These are phyloP conservation scores for Penicillium lividum DNA, from an alignment of 495 filamentous ascomycete genomes.

Conservation along the genomic window DNA sequence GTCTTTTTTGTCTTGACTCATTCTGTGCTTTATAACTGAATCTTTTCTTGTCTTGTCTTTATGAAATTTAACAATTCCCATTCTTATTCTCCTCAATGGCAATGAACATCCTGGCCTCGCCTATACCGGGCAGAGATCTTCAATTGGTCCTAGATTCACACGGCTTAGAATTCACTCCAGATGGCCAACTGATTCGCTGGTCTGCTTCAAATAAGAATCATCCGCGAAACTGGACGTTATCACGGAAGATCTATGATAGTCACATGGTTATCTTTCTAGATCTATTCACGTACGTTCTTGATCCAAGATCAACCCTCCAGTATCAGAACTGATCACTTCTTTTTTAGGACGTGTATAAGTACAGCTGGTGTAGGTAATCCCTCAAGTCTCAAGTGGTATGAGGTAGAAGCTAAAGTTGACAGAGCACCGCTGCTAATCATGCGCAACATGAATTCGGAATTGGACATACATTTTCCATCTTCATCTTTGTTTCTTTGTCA, in stretches of 20 bases:
- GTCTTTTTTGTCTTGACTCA: too few species aligned
- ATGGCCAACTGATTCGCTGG: conserved; percentile 16
- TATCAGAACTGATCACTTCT: neutral
- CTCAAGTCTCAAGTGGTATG: neutral
- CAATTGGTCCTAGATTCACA: conserved; percentile 1
- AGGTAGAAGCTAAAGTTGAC: neutral
- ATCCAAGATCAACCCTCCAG: neutral
- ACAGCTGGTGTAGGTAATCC: conserved; percentile 26
- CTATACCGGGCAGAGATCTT: neutral
- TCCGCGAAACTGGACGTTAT: conserved; percentile 16
- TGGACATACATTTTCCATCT: conserved; percentile 20
- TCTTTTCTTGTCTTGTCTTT: too few species aligned
- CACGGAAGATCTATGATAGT: conserved; percentile 18
- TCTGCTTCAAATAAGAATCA: conserved; percentile 17
- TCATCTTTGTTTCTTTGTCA: conserved; percentile 33
- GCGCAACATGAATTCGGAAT: conserved; percentile 24
- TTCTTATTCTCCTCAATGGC: too few species aligned
- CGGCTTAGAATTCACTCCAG: conserved; percentile 14
- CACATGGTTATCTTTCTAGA: conserved; percentile 19
- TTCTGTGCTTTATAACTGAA: too few species aligned
- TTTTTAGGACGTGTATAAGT: conserved; percentile 28
- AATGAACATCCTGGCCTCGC: neutral
- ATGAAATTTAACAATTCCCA: too few species aligned
- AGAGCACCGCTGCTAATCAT: conserved; percentile 26
- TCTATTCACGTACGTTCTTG: conserved; percentile 13